Percentiles rank a stretch among this genome's conserved stretches.
Conservation (phyloP, 768 basidiomycete genomes). For the Calocybe indica region DNA sequence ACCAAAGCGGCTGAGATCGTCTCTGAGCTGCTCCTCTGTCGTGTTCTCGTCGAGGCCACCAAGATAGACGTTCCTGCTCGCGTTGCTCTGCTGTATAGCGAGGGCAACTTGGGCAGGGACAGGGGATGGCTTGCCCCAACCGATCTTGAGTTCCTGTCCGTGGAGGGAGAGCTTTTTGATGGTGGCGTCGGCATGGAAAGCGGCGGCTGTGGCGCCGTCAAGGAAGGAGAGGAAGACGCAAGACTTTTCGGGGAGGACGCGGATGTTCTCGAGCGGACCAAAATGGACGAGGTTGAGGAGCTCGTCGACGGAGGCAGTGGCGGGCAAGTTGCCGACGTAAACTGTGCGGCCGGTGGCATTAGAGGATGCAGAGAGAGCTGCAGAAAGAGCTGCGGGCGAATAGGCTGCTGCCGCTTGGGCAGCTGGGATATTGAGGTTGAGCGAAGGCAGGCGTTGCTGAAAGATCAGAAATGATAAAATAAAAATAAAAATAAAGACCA, state of each 20-base stretch:
- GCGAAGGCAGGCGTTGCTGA: slow-evolving; percentile 59
- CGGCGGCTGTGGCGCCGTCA: slow-evolving; percentile 86
- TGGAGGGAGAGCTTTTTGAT: slow-evolving; percentile 92
- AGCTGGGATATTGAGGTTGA: slow-evolving; percentile 62
- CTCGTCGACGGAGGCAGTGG: slow-evolving; percentile 95
- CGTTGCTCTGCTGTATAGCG: slow-evolving; percentile 88
- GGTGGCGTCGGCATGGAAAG: slow-evolving; percentile 95
- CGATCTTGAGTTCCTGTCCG: slow-evolving; percentile 95
- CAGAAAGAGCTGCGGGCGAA: slow-evolving; percentile 73
- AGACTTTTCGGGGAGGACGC: slow-evolving; percentile 92
- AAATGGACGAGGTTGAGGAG: slow-evolving; percentile 97
- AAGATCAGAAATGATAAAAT: slow-evolving; percentile 33
- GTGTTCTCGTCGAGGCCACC: slow-evolving; percentile 86
- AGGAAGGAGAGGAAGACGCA: slow-evolving; percentile 99
- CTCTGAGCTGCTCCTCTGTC: slow-evolving; percentile 89
- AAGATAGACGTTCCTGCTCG: slow-evolving; percentile 93
- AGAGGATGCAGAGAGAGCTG: slow-evolving; percentile 63
- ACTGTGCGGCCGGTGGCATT: slow-evolving; percentile 81
- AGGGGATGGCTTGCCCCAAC: slow-evolving; percentile 94
- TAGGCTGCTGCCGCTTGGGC: slow-evolving; percentile 59
- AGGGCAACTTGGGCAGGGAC: slow-evolving; percentile 83
- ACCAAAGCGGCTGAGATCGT: slow-evolving; percentile 89
- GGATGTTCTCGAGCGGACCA: slow-evolving; percentile 91
- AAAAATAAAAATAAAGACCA: slow-evolving; percentile 5
- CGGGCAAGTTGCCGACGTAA: slow-evolving; percentile 93